phyloP scores from a whole-genome alignment of 306 rosid genomes.

The Trifolium subterraneum region DNA sequence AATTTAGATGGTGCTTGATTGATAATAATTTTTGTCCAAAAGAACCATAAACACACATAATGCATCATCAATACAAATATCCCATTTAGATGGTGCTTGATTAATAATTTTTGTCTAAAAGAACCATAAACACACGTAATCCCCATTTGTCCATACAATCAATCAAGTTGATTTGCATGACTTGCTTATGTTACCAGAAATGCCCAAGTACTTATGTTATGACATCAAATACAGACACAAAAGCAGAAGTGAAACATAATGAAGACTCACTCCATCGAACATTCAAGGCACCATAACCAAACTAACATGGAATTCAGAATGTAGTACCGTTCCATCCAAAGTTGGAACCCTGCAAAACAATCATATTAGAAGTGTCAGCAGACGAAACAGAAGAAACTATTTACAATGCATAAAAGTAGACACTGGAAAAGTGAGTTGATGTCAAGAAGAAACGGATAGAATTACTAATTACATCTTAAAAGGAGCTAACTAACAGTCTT shows the following conservation, averaged over 20 bases:
- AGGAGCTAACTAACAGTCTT: conserved; percentile 44
- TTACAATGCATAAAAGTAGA: conserved; percentile 3
- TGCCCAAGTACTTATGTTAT: not conserved
- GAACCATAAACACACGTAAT: conserved; percentile 28
- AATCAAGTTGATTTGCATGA: conserved; percentile 28
- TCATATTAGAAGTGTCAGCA: conserved; percentile 31
- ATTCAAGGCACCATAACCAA: conserved; percentile 24
- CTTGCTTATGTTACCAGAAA: conserved; percentile 24
- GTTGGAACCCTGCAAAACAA: conserved; percentile 80
- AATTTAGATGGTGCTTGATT: conserved; percentile 10
- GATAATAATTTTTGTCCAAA: conserved; percentile 14
- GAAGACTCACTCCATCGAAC: conserved; percentile 30
- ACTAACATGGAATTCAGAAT: conserved; percentile 50
- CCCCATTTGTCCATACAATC: conserved; percentile 26
- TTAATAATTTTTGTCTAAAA: conserved; percentile 13
- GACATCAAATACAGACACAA: conserved; percentile 37
- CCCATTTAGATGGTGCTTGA: conserved; percentile 8
- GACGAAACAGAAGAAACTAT: not conserved
- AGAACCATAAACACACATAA: conserved; percentile 29
- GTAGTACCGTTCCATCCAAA: conserved; percentile 95
- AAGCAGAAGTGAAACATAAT: conserved; percentile 8
- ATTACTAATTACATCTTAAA: conserved; percentile 18
- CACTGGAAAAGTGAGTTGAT: conserved; percentile 18
- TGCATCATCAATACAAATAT: conserved; percentile 30
- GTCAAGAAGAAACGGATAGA: conserved; percentile 1